A percentile compares a stretch with the other conserved stretches of the same genome.
phyloP scores from a whole-genome alignment of 176 grass and related monocot genomes.

The Themeda triandra region DNA sequence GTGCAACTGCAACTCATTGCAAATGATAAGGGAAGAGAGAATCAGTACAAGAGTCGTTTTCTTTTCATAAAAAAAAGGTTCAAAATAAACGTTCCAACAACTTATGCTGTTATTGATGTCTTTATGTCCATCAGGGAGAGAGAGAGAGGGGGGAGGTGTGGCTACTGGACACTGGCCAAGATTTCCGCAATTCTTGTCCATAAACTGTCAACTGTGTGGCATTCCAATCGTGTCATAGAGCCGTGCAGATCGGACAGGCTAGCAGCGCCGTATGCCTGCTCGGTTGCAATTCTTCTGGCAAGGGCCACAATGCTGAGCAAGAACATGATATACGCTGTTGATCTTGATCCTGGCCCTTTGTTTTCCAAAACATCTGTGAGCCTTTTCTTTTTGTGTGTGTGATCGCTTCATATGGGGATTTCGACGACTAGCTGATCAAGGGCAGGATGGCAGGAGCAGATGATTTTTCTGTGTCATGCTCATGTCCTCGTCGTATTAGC shows the following conservation, averaged over 20 bases:
- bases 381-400: background rate
- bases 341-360: background rate
- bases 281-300: background rate
- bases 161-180: background rate
- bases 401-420: background rate
- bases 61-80: background rate
- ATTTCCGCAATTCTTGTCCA: conserved; percentile 25
- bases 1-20: conserved; percentile 22
- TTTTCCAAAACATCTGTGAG: background rate
- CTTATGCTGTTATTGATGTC: background rate
- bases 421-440: background rate
- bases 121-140: background rate
- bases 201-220: background rate
- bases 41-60: background rate
- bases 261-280: background rate
- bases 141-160: background rate
- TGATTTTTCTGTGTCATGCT: background rate
- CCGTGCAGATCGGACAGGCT: background rate
- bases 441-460: background rate
- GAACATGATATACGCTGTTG: background rate
- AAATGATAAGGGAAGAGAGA: conserved; percentile 7
- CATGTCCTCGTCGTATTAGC: background rate
- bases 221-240: background rate
- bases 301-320: background rate
- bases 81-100: background rate